Evolutionary conservation across 768 basidiomycete genomes (phyloP), one percentile per base, ranked within the genome.

Genomic region (Hydnum rufescens): DNA sequence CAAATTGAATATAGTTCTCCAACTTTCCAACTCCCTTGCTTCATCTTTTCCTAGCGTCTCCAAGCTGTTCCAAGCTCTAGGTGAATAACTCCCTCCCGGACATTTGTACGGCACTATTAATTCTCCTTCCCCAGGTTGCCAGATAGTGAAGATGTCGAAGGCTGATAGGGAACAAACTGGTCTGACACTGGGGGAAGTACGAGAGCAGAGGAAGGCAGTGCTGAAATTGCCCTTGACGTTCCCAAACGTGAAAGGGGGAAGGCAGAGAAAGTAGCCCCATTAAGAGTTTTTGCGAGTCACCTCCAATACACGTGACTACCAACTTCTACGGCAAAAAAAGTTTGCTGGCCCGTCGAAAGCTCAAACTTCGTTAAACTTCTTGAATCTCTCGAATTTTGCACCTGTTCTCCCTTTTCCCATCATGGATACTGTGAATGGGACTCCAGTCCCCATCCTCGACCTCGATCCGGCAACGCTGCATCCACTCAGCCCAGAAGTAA

Each of bases 401-500:
- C 19, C 8, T 8, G 8, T 39, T 39, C 19, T 39, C 34, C 34
- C 8, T 19, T 8, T 19, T 19, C 34, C 19, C 8, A 39, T 39
- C 8, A 19, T 8, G 34, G 19, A 19, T 8, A 19, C 34, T 19
- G 19, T 8, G 8, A 39, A 39, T 19, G 34, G 34, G 8, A 8
- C 19, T 39, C 8, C 34, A 8, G 48, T 16, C 6, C 42, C 57
- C 32, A 61, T 62, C 39, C 67, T 92, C 58, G 76, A 93, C 30
- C 66, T 95, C 61, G 90, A 93, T 70, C 68, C 74, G 16, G 72
- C 82, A 34, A 84, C 76, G 62, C 71, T 95, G 61, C 87, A 86
- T 18, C 85, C 90, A 53, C 72, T 95, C 47, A 86, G 84, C 16
- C 87, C 86, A 30, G 77, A 88, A 62, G 85, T 89, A 59, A 88